Conservation (phyloP, 164 flowering plant species). For the Annona squamosa region DNA sequence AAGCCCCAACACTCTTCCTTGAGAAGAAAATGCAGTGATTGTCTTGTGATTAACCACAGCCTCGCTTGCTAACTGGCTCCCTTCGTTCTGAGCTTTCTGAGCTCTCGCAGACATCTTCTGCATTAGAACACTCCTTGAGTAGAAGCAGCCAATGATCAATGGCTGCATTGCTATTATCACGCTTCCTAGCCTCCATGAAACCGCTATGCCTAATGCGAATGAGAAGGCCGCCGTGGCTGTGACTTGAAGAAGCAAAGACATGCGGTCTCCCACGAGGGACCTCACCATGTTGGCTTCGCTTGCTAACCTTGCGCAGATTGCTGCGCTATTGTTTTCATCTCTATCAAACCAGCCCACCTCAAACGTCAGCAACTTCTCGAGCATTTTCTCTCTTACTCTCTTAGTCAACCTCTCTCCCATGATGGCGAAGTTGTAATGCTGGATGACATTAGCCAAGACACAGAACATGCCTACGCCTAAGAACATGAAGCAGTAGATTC, state of each 20-base stretch:
- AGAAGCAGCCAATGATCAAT: constrained; percentile 31
- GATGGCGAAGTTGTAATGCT: constrained; percentile 73
- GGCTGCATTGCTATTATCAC: constrained; percentile 47
- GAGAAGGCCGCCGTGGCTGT: constrained; percentile 26
- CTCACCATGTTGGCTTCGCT: constrained; percentile 76
- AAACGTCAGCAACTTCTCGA: constrained; percentile 74
- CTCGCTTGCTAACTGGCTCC: constrained; percentile 22
- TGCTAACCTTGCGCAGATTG: constrained; percentile 74
- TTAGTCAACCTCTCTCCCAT: constrained; percentile 85
- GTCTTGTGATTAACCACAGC: constrained; percentile 23
- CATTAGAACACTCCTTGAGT: constrained; percentile 31
- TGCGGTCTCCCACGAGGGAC: constrained; percentile 38
- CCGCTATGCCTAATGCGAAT: constrained; percentile 16
- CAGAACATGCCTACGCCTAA: constrained; percentile 46
- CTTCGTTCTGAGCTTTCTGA: constrained; percentile 16
- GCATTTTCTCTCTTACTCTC: constrained; percentile 72
- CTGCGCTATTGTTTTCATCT: constrained; percentile 69
- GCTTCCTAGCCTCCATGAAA: constrained; percentile 38
- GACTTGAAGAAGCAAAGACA: constrained; percentile 37
- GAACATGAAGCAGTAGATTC: constrained; percentile 40
- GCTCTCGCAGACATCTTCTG: constrained; percentile 33
- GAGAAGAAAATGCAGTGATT: constrained; percentile 21
- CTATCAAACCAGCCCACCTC: constrained; percentile 89
- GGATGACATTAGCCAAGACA: constrained; percentile 38
- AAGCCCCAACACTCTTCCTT: constrained; percentile 12